Conservation (phyloP, 2,329 filamentous ascomycete species). For the Sarocladium kiliense region DNA sequence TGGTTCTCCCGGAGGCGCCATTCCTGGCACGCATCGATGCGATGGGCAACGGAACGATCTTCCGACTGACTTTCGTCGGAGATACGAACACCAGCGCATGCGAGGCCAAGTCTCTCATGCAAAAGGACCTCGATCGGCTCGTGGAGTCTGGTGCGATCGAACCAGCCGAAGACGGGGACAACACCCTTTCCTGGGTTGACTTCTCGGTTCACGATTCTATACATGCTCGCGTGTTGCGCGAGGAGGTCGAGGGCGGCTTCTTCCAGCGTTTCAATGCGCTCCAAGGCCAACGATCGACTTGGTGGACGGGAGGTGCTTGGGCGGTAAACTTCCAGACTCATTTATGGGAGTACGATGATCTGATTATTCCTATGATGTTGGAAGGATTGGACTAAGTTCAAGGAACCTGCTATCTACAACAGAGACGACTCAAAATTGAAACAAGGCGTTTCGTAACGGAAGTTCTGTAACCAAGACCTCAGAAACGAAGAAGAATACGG, state of each 20-base stretch:
- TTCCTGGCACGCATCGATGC: conserved; percentile 21
- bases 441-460: too few species aligned
- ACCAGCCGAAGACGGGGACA: conserved; percentile 11
- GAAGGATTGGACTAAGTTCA: background rate
- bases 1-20: conserved; percentile 15
- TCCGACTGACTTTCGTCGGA: conserved; percentile 24
- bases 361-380: conserved; percentile 15
- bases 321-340: conserved; percentile 24
- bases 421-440: too few species aligned
- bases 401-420: too few species aligned
- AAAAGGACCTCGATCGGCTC: conserved; percentile 21
- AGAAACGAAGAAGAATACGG: too few species aligned
- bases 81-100: conserved; percentile 15
- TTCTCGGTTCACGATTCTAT: conserved; percentile 32
- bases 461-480: too few species aligned
- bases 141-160: conserved; percentile 21
- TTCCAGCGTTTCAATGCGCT: conserved; percentile 33
- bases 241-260: conserved; percentile 33
- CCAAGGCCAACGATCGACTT: conserved; percentile 37
- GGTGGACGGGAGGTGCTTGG: conserved; percentile 37
- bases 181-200: conserved; percentile 24
- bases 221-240: conserved; percentile 24
- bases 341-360: conserved; percentile 27
- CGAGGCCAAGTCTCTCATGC: conserved; percentile 20
- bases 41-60: conserved; percentile 23